phyloP scores from a whole-genome alignment of 2,329 filamentous ascomycete genomes.

The Nemania sp. region DNA sequence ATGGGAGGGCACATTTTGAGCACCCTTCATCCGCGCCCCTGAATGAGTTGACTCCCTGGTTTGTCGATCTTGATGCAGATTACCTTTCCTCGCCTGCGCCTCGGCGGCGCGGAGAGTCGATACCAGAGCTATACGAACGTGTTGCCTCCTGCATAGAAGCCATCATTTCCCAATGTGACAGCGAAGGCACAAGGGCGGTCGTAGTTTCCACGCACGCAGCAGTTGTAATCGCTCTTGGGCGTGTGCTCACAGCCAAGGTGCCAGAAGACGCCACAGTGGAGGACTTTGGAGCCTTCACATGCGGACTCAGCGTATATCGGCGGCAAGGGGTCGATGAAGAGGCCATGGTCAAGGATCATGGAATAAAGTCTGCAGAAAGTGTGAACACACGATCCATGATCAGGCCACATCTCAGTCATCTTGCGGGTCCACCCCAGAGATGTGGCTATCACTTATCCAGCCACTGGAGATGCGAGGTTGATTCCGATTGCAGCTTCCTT shows the following conservation, averaged over 20 bases:
- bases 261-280: conserved; percentile 72
- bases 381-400: conserved; percentile 40
- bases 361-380: conserved; percentile 6
- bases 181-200: conserved; percentile 69
- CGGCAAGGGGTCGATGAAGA: conserved; percentile 30
- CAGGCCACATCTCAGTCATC: conserved; percentile 34
- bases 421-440: conserved; percentile 50
- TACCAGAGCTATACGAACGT: conserved; percentile 79
- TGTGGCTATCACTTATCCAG: conserved; percentile 65
- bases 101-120: conserved; percentile 75
- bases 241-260: conserved; percentile 78
- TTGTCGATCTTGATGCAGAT: conserved; percentile 62
- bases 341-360: conserved; percentile 9
- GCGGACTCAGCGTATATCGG: conserved; percentile 71
- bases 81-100: conserved; percentile 71
- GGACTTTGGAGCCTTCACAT: conserved; percentile 86
- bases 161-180: conserved; percentile 75
- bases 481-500: conserved; percentile 86
- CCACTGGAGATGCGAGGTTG: conserved; percentile 78
- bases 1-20: conserved; percentile 81
- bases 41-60: conserved; percentile 65
- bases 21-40: conserved; percentile 78
- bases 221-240: conserved; percentile 81
- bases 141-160: conserved; percentile 70
- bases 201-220: conserved; percentile 91